Percentiles rank a stretch among this genome's conserved stretches.
phyloP scores from a whole-genome alignment of 2,329 filamentous ascomycete genomes.

The Colletotrichum sp. region DNA sequence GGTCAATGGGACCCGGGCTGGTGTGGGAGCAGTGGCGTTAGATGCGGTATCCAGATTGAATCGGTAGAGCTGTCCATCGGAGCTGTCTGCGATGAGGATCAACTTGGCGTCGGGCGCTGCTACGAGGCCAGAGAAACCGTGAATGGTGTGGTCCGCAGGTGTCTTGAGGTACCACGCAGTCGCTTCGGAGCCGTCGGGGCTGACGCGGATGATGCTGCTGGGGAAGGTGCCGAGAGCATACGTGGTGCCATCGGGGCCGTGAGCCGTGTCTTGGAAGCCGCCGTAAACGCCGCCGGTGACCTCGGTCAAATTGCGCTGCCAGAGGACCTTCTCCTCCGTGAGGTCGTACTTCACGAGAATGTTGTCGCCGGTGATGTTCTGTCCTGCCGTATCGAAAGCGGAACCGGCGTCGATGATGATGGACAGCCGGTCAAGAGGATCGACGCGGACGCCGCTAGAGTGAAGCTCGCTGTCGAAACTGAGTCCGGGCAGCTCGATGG shows the following conservation, averaged over 20 bases:
- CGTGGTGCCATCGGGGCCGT: slow-evolving; percentile 36
- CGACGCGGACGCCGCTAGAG: slow-evolving; percentile 39
- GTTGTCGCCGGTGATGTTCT: slow-evolving; percentile 39
- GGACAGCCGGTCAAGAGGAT: slow-evolving; percentile 34
- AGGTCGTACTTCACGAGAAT: slow-evolving; percentile 39
- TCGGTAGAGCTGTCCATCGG: slow-evolving; percentile 35
- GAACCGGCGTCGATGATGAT: slow-evolving; percentile 38
- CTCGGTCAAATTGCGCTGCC: slow-evolving; percentile 36
- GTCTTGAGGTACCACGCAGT: slow-evolving; percentile 36
- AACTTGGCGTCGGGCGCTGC: slow-evolving; percentile 10
- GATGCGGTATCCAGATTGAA: slow-evolving; percentile 31
- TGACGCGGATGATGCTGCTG: slow-evolving; percentile 37
- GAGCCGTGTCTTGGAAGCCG: slow-evolving; percentile 44
- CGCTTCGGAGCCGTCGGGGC: slow-evolving; percentile 29
- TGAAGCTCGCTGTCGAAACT: slow-evolving; percentile 32
- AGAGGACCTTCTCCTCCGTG: slow-evolving; percentile 26
- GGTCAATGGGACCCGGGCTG: not conserved
- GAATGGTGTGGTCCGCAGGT: slow-evolving; percentile 28
- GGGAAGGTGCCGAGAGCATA: slow-evolving; percentile 43
- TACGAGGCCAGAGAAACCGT: slow-evolving; percentile 15
- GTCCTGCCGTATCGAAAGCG: slow-evolving; percentile 37
- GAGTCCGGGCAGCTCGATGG: slow-evolving; percentile 31
- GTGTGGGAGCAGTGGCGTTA: not conserved
- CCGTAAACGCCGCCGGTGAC: slow-evolving; percentile 33
- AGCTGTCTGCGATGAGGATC: slow-evolving; percentile 35